Evolutionary conservation across 2,329 filamentous ascomycete species (phyloP).

Genomic region (Cladosporium halotolerans): DNA sequence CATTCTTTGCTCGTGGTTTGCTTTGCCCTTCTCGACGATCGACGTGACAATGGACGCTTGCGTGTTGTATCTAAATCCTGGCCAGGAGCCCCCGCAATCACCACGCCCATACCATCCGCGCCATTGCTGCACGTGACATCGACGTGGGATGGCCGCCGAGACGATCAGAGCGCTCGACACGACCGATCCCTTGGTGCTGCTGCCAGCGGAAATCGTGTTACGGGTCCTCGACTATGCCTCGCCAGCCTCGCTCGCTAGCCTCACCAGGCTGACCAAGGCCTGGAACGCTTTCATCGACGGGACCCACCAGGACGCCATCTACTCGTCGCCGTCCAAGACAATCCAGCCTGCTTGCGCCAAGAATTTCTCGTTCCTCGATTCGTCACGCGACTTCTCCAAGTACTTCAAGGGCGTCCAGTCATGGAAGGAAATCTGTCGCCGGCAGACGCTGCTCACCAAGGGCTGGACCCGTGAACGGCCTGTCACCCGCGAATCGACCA

Average conservation of each 20-base stretch:
- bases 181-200: slow-evolving; percentile 21
- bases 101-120: too few species aligned
- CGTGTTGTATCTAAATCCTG: too few species aligned
- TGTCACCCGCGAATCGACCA: slow-evolving; percentile 33
- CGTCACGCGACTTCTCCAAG: slow-evolving; percentile 26
- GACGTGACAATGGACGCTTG: too few species aligned
- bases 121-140: too few species aligned
- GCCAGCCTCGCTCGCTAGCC: slow-evolving; percentile 30
- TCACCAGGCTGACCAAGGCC: slow-evolving; percentile 31
- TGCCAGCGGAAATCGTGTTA: slow-evolving; percentile 38
- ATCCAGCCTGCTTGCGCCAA: slow-evolving; percentile 22
- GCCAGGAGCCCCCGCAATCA: too few species aligned
- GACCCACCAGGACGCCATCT: slow-evolving; percentile 39
- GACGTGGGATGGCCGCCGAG: too few species aligned
- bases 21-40: too few species aligned
- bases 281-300: slow-evolving; percentile 41
- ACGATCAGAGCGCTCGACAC: not conserved
- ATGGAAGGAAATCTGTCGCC: slow-evolving; percentile 42
- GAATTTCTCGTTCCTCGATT: slow-evolving; percentile 29
- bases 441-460: slow-evolving; percentile 33
- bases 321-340: slow-evolving; percentile 31
- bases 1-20: not conserved
- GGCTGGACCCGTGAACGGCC: slow-evolving; percentile 36
- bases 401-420: slow-evolving; percentile 31
- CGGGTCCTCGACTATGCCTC: slow-evolving; percentile 36